These are phyloP conservation scores for Prunus campanulata DNA, from an alignment of 306 rosid species.

Conservation along the genomic window DNA sequence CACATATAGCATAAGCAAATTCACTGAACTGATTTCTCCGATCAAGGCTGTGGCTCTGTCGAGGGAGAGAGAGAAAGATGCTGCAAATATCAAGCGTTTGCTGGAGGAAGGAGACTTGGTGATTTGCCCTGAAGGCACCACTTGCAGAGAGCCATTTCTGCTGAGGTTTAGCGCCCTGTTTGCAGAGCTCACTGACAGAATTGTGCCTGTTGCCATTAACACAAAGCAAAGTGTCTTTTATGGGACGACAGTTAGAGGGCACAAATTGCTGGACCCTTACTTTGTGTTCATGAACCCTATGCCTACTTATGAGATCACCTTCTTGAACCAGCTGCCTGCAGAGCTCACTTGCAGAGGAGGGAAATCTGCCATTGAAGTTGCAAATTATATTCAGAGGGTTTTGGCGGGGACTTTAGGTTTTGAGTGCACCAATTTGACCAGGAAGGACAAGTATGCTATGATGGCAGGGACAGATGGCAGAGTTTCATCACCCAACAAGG, in stretches of 20 bases:
- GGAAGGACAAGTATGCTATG: slow-evolving; percentile 81
- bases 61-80: slow-evolving; percentile 84
- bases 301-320: slow-evolving; percentile 80
- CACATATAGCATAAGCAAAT: slow-evolving; percentile 87
- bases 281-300: slow-evolving; percentile 93
- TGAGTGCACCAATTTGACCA: slow-evolving; percentile 86
- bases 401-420: slow-evolving; percentile 80
- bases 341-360: slow-evolving; percentile 79
- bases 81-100: slow-evolving; percentile 57
- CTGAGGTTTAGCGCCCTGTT: slow-evolving; percentile 87
- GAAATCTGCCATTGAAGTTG: slow-evolving; percentile 78
- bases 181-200: slow-evolving; percentile 76
- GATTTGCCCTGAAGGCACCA: slow-evolving; percentile 92
- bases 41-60: slow-evolving; percentile 80
- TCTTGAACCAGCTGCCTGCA: slow-evolving; percentile 66
- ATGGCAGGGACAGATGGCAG: slow-evolving; percentile 89
- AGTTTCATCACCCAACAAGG: slow-evolving; percentile 53
- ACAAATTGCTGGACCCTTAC: slow-evolving; percentile 77
- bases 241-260: slow-evolving; percentile 75
- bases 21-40: slow-evolving; percentile 78
- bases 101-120: slow-evolving; percentile 89
- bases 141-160: slow-evolving; percentile 83
- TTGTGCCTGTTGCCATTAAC: slow-evolving; percentile 89
- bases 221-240: slow-evolving; percentile 78
- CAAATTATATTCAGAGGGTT: slow-evolving; percentile 81